phyloP scores from a whole-genome alignment of 2,329 filamentous ascomycete species.

The Neurospora crassa region DNA sequence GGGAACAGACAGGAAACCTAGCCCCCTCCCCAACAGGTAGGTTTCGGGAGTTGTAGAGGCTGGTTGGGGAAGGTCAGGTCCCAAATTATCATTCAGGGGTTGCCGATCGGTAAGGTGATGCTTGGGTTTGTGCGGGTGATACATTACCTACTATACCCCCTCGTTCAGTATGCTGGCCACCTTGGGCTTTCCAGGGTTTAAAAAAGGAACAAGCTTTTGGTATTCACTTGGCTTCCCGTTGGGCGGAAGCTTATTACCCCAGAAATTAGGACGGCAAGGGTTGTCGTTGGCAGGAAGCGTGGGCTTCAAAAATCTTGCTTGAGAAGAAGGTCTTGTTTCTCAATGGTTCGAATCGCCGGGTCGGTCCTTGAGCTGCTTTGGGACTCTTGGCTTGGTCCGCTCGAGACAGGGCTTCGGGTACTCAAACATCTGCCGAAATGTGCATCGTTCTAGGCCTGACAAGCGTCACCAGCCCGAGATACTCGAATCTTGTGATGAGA shows the following conservation, averaged over 20 bases:
- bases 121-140: background rate
- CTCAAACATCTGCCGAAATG: background rate
- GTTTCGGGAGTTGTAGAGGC: background rate
- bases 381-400: background rate
- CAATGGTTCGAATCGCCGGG: background rate
- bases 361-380: background rate
- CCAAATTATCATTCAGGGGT: background rate
- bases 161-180: too few relatives aligned
- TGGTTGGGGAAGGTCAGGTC: background rate
- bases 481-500: background rate
- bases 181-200: background rate
- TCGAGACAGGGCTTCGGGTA: background rate
- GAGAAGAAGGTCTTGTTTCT: background rate
- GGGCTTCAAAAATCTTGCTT: background rate
- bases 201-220: background rate
- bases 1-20: too few relatives aligned
- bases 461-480: background rate
- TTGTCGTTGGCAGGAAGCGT: background rate
- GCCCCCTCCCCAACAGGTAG: background rate
- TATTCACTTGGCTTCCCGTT: background rate
- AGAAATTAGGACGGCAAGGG: background rate
- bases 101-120: background rate
- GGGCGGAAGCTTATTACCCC: background rate
- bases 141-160: too few relatives aligned
- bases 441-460: background rate